Conservation (phyloP, 2,329 filamentous ascomycete species). For the Epichloe baconii region DNA sequence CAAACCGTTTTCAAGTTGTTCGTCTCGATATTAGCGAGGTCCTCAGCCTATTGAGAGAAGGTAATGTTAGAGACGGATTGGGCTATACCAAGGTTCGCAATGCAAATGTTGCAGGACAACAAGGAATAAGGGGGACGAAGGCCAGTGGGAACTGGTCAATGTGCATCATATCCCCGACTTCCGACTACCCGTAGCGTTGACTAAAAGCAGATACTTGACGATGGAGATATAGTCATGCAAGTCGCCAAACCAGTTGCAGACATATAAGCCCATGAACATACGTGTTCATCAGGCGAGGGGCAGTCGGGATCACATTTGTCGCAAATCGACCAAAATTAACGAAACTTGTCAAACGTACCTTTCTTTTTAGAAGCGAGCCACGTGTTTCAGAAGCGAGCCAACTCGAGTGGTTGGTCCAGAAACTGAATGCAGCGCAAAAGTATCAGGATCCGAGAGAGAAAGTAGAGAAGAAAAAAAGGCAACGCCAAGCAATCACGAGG, state of each 20-base stretch:
- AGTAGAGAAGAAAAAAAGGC: slow-evolving; percentile 1
- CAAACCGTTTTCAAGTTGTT: background rate
- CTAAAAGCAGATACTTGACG: background rate
- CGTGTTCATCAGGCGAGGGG: background rate
- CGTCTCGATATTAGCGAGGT: background rate
- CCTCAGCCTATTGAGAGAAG: background rate
- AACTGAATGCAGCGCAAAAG: slow-evolving; percentile 1
- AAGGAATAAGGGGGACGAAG: background rate
- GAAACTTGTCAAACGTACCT: background rate
- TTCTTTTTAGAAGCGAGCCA: background rate
- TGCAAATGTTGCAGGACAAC: background rate
- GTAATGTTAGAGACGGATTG: background rate
- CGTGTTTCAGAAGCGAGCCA: background rate
- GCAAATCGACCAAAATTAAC: background rate
- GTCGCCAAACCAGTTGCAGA: background rate
- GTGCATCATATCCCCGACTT: background rate
- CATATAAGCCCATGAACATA: background rate
- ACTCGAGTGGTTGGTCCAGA: background rate
- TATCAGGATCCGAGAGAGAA: background rate
- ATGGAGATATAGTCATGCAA: background rate
- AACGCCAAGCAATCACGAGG: slow-evolving; percentile 9
- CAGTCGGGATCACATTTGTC: background rate
- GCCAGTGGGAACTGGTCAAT: background rate
- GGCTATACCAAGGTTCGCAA: background rate
- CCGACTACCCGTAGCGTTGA: background rate